Percentiles rank a stretch among this genome's conserved stretches.
These are phyloP conservation scores for Boechera retrofracta DNA, from an alignment of 345 rosid genomes.

Conservation along the genomic window DNA sequence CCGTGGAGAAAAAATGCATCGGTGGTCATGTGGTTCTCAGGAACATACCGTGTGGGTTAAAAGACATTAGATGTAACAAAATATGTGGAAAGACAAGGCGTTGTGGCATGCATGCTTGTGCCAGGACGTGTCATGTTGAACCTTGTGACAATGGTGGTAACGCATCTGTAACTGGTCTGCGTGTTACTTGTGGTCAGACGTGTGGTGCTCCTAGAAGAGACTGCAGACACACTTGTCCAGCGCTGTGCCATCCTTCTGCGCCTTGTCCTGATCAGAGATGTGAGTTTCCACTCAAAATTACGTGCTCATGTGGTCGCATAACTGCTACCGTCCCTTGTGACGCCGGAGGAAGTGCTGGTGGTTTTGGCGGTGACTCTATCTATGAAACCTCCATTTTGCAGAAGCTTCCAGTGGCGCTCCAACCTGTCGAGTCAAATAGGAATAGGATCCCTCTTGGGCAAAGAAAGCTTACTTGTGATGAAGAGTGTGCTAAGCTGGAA, in stretches of 20 bases:
- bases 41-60: slow-evolving; percentile 89
- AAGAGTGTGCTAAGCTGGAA: slow-evolving; percentile 78
- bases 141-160: slow-evolving; percentile 60
- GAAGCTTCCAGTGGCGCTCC: slow-evolving; percentile 68
- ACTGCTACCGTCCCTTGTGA: slow-evolving; percentile 74
- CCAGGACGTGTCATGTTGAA: slow-evolving; percentile 68
- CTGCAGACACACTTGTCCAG: slow-evolving; percentile 74
- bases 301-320: slow-evolving; percentile 78
- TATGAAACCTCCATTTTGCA: slow-evolving; percentile 69
- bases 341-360: slow-evolving; percentile 60
- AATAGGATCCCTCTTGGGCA: slow-evolving; percentile 75
- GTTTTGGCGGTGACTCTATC: slow-evolving; percentile 55
- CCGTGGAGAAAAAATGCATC: slow-evolving; percentile 77
- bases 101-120: slow-evolving; percentile 91
- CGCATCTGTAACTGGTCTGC: slow-evolving; percentile 45
- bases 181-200: slow-evolving; percentile 77
- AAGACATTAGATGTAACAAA: slow-evolving; percentile 80
- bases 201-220: slow-evolving; percentile 88
- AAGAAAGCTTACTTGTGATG: slow-evolving; percentile 81
- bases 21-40: slow-evolving; percentile 88
- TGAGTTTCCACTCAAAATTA: slow-evolving; percentile 65
- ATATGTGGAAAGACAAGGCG: slow-evolving; percentile 81
- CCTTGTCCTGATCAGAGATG: slow-evolving; percentile 85
- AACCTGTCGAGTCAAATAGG: slow-evolving; percentile 60
- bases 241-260: slow-evolving; percentile 70